Base-by-base conservation (phyloP, 306 rosid genomes). In the Cotoneaster glaucophyllus region DNA sequence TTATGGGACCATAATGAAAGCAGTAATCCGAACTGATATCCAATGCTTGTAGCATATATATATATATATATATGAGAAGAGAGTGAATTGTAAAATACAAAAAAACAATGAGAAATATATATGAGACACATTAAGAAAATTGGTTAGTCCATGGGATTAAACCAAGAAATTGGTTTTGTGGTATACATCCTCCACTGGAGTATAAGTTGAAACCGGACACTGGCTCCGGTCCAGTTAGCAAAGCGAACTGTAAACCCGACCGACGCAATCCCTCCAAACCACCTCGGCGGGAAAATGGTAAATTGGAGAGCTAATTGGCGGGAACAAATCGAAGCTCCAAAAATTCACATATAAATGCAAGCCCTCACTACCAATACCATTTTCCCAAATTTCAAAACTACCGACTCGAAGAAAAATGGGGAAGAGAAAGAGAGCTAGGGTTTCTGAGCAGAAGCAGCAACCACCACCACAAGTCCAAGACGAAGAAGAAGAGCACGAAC, bases 371-470 rank as follows among this genome's bases (percentile, higher is more conserved):
- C 0, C 14, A 14, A 0, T 9, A 14, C 1, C 19, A 1, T 8
- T 10, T 75, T 52, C 11, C 53, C 43, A 58, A 21, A 62, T n/a
- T 18, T 25, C 32, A 15, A 24, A 29, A 8, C 26, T 4, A 26
- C 74, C 5, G 75, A 12, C 18, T 43, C 41, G 69, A 25, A 48
- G 8, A 48, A 17, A 26, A 58, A 92, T 90, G 97, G 90, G 81
- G 64, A 92, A 82, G 85, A 81, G 83, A 69, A 89, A 79, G 86
- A 88, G 81, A 81, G 24, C 74, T 82, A 86, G 90, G 90, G 90
- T 81, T 88, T 83, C 89, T 5, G 85, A 84, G 11, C 91, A 86
- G 8, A 90, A 82, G 37, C 79, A 61, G 78, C 70, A n/a, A 6
- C 77, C 74, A 25, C 54, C 54, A 17, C 54, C 21, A 15, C 81